These are phyloP conservation scores for Moniliella sp. DNA, from an alignment of 1,284 basidiomycete genomes.

Conservation along the genomic window DNA sequence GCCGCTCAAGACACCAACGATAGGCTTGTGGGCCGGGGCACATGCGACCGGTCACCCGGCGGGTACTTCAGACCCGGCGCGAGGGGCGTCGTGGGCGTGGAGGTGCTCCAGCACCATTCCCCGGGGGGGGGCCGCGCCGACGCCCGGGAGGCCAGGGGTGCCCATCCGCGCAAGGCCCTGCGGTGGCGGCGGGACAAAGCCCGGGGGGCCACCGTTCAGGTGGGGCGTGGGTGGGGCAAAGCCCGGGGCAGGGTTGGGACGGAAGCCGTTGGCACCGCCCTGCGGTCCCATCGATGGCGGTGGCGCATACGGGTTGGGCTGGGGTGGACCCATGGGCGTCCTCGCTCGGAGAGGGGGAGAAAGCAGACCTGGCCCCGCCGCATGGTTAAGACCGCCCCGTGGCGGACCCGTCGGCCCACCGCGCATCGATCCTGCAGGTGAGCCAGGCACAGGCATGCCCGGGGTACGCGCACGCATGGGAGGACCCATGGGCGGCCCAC, in stretches of 20 bases:
- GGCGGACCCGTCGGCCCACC: constrained; percentile 26
- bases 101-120: constrained; percentile 23
- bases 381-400: constrained; percentile 13
- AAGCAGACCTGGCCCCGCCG: constrained; percentile 4
- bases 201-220: constrained; percentile 3
- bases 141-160: constrained; percentile 21
- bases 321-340: neutral
- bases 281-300: constrained; percentile 1
- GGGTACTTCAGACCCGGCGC: constrained; percentile 35
- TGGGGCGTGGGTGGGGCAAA: constrained; percentile 3
- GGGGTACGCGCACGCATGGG: neutral
- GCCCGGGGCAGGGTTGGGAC: constrained; percentile 1
- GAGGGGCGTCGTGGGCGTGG: constrained; percentile 14
- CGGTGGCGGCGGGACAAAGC: constrained; percentile 14
- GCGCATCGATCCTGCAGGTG: constrained; percentile 33
- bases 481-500: constrained; percentile 2
- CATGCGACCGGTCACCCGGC: constrained; percentile 69
- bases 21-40: constrained; percentile 49
- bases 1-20: constrained; percentile 39
- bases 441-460: constrained; percentile 1
- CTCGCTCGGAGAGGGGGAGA: constrained; percentile 4
- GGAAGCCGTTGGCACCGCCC: constrained; percentile 1
- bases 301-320: constrained; percentile 2
- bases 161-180: constrained; percentile 32
- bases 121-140: constrained; percentile 1